Conservation (phyloP, 345 rosid species). For the Linum lewisii region DNA sequence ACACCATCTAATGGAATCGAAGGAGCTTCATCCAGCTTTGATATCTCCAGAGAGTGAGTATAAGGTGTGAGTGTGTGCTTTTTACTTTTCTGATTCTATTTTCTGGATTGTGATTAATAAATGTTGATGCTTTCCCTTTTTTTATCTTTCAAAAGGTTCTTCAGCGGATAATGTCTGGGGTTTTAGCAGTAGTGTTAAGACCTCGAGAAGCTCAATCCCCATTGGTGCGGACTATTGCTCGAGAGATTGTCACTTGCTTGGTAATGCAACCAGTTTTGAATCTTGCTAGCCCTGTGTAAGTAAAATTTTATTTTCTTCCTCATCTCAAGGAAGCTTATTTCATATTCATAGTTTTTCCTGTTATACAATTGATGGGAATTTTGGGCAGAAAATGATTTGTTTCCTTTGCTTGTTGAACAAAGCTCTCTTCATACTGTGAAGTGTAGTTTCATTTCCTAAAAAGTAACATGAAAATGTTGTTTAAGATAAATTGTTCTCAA, state of each 20-base stretch:
- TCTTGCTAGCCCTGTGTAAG: constrained; percentile 84
- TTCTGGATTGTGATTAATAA: constrained; percentile 7
- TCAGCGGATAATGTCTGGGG: constrained; percentile 71
- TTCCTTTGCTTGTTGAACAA: too few species aligned
- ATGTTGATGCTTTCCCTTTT: constrained; percentile 4
- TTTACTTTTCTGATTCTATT: not conserved
- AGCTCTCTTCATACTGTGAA: too few species aligned
- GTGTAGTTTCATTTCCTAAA: too few species aligned
- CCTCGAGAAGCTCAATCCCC: constrained; percentile 93
- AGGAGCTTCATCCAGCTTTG: constrained; percentile 90
- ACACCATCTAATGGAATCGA: constrained; percentile 72
- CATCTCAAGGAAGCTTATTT: not conserved
- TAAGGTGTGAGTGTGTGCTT: constrained; percentile 70
- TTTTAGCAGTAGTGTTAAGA: constrained; percentile 69
- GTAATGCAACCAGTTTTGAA: constrained; percentile 80
- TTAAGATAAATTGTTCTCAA: too few species aligned
- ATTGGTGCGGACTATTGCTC: constrained; percentile 77
- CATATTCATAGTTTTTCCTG: not conserved
- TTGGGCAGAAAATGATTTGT: too few species aligned
- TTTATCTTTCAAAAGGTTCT: constrained; percentile 40
- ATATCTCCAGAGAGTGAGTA: constrained; percentile 91
- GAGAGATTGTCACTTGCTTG: constrained; percentile 93
- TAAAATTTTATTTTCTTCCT: constrained; percentile 11
- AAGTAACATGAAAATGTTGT: too few species aligned
- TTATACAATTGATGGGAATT: too few species aligned